These are phyloP conservation scores for Eucalyptus regnans DNA, from an alignment of 345 rosid species.

Conservation along the genomic window DNA sequence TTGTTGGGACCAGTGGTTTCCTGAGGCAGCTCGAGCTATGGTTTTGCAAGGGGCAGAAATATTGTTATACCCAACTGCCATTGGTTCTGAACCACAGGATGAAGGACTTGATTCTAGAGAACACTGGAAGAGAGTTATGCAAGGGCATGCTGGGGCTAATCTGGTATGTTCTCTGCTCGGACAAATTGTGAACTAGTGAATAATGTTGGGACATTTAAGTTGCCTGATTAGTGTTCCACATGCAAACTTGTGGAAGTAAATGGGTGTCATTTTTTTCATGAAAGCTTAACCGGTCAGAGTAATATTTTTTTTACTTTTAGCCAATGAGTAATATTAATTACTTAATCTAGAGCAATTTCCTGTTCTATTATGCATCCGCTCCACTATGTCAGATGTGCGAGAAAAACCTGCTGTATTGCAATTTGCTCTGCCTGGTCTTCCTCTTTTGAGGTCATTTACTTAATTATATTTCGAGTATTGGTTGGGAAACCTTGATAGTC, in stretches of 20 bases:
- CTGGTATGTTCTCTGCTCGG: constrained; percentile 27
- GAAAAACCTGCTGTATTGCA: neutral
- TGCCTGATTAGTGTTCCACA: neutral
- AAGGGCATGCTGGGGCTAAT: constrained; percentile 98
- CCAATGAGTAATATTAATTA: neutral
- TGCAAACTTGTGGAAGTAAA: neutral
- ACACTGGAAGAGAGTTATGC: constrained; percentile 95
- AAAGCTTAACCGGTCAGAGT: neutral
- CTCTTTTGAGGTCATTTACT: neutral
- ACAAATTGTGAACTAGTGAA: neutral
- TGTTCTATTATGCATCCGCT: neutral
- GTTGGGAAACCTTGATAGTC: neutral
- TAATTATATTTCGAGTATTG: neutral
- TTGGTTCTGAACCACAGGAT: constrained; percentile 97
- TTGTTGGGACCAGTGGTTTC: constrained; percentile 98
- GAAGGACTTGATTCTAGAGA: constrained; percentile 80
- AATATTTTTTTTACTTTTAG: neutral
- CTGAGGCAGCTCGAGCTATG: constrained; percentile 94
- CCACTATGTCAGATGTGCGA: neutral
- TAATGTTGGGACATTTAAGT: neutral
- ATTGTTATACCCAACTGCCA: constrained; percentile 86
- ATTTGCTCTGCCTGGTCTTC: neutral
- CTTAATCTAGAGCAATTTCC: neutral
- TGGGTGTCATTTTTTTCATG: neutral
- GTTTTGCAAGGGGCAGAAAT: constrained; percentile 84